Evolutionary conservation across 805 yeast species (phyloP).

Genomic region (Ogataea populi-albae): DNA sequence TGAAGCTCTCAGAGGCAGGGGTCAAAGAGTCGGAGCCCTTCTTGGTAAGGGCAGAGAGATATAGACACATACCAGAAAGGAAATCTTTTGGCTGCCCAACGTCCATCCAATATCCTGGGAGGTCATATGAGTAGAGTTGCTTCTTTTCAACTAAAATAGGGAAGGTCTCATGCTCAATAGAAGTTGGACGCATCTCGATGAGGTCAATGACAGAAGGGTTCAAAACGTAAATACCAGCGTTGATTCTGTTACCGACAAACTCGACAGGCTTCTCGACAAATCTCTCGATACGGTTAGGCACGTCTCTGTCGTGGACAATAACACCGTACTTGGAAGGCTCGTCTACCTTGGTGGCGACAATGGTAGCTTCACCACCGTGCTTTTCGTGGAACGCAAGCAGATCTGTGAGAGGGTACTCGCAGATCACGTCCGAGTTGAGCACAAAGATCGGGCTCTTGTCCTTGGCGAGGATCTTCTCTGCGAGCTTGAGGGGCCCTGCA

Average conservation of each 20-base stretch:
- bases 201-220: slow-evolving; percentile 97
- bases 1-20: slow-evolving; percentile 58
- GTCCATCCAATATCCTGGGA: slow-evolving; percentile 99
- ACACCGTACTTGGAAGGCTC: slow-evolving; percentile 99
- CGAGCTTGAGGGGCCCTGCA: slow-evolving; percentile 98
- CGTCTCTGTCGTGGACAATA: slow-evolving; percentile 94
- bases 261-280: slow-evolving; percentile 99
- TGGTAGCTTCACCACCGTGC: slow-evolving; percentile 98
- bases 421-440: slow-evolving; percentile 95
- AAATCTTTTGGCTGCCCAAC: slow-evolving; percentile 99
- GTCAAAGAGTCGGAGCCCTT: slow-evolving; percentile 70
- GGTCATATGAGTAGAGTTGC: slow-evolving; percentile 88
- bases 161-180: slow-evolving; percentile 99
- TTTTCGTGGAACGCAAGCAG: slow-evolving; percentile 88
- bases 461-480: slow-evolving; percentile 89
- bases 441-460: slow-evolving; percentile 97
- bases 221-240: slow-evolving; percentile 97
- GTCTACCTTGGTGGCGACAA: slow-evolving; percentile 98
- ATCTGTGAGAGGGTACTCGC: slow-evolving; percentile 96
- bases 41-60: slow-evolving; percentile 82
- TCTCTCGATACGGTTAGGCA: slow-evolving; percentile 94
- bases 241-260: slow-evolving; percentile 99
- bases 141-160: slow-evolving; percentile 89
- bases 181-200: slow-evolving; percentile 97
- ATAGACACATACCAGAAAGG: slow-evolving; percentile 91